These are phyloP conservation scores for Harringtonia lauricola DNA, from an alignment of 2,329 filamentous ascomycete species.

Conservation along the genomic window DNA sequence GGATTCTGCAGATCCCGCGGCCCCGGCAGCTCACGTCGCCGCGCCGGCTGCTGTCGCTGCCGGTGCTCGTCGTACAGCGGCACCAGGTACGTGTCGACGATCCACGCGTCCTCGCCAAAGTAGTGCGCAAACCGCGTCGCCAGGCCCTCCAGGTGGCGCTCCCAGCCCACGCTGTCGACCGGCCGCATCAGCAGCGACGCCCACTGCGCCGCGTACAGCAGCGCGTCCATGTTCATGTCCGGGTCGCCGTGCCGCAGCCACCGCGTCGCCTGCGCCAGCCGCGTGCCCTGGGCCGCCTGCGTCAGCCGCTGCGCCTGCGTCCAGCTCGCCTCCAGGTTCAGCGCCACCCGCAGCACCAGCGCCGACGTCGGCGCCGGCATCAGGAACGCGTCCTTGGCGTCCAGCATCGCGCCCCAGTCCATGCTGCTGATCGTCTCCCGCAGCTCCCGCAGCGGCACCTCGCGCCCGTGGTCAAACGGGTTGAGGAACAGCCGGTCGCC, in stretches of 20 bases:
- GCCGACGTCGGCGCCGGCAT: constrained; percentile 51
- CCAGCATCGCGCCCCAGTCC: constrained; percentile 28
- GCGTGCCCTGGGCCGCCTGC: too few species aligned
- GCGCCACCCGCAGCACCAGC: constrained; percentile 63
- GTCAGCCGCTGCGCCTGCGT: constrained; percentile 26
- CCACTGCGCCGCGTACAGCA: constrained; percentile 67
- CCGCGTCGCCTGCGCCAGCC: too few species aligned
- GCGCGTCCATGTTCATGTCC: constrained; percentile 41
- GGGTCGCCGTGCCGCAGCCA: constrained; percentile 29
- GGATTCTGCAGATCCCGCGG: constrained; percentile 23
- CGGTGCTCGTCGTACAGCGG: constrained; percentile 36
- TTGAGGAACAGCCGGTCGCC: constrained; percentile 66
- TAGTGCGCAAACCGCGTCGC: constrained; percentile 52
- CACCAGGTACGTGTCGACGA: constrained; percentile 57
- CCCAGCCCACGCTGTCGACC: constrained; percentile 37
- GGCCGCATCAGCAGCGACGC: constrained; percentile 47
- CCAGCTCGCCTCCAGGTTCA: constrained; percentile 69
- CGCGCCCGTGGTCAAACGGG: constrained; percentile 60
- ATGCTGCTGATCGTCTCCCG: constrained; percentile 43
- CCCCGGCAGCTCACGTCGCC: constrained; percentile 25
- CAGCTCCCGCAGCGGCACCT: constrained; percentile 51
- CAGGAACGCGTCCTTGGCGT: constrained; percentile 39
- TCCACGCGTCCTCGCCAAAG: constrained; percentile 59
- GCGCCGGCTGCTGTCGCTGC: constrained; percentile 54
- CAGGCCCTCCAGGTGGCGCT: constrained; percentile 53